phyloP scores from a whole-genome alignment of 192 early-diverging fungal genomes.

The Umbelopsis ramanniana region DNA sequence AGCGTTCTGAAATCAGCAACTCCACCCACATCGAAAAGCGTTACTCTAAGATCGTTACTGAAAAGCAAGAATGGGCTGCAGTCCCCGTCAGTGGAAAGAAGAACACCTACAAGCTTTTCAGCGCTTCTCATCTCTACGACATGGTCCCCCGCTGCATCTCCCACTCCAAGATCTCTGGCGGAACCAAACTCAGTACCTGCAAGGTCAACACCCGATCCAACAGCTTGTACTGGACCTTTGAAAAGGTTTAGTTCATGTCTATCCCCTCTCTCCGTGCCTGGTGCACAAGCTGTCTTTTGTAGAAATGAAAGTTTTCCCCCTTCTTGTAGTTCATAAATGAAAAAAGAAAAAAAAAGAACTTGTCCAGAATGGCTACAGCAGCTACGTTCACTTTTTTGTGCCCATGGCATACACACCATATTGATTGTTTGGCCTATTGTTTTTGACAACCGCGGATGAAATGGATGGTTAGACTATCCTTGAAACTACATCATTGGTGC shows the following conservation, averaged over 20 bases:
- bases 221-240: conserved; percentile 26
- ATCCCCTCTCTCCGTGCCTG: conserved; percentile 8
- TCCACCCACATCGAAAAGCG: conserved; percentile 14
- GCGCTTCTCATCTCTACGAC: conserved; percentile 35
- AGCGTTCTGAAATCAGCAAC: neutral
- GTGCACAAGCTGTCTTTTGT: neutral
- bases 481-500: too few relatives aligned
- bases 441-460: too few relatives aligned
- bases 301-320: neutral
- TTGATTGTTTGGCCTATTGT: too few relatives aligned
- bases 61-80: conserved; percentile 32
- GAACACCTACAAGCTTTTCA: conserved; percentile 27
- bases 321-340: conserved; percentile 1
- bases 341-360: neutral
- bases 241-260: conserved; percentile 16
- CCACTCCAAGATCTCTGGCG: conserved; percentile 22
- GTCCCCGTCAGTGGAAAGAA: conserved; percentile 18
- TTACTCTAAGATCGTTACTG: conserved; percentile 20
- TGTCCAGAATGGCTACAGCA: neutral
- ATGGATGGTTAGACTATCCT: too few relatives aligned
- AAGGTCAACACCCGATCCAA: conserved; percentile 28
- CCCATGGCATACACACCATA: too few relatives aligned
- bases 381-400: neutral
- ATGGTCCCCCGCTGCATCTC: conserved; percentile 35
- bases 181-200: conserved; percentile 25